A percentile compares a stretch with the other conserved stretches of the same genome.
phyloP scores from a whole-genome alignment of 2,329 filamentous ascomycete species.

The Hypoxylon sp. region DNA sequence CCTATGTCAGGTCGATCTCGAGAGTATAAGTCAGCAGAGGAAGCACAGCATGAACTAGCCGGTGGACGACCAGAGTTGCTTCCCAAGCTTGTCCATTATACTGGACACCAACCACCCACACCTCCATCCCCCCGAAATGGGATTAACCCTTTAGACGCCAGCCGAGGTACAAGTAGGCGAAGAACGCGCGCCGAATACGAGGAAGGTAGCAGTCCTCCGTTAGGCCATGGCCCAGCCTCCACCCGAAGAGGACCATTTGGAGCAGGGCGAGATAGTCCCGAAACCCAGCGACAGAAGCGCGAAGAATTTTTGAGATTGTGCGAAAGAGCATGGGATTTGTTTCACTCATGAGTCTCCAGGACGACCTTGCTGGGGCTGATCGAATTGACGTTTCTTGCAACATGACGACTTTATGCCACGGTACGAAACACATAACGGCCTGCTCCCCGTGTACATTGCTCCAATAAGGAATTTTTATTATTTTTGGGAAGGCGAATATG shows the following conservation, averaged over 20 bases:
- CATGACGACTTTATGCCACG: constrained; percentile 43
- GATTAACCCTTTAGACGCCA: constrained; percentile 62
- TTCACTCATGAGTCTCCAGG: constrained; percentile 79
- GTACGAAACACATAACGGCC: constrained; percentile 42
- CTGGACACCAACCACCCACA: constrained; percentile 91
- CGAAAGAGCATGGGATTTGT: constrained; percentile 93
- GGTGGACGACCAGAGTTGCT: constrained; percentile 93
- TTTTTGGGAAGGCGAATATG: constrained; percentile 35
- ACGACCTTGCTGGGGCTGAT: constrained; percentile 26
- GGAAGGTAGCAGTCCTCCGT: constrained; percentile 85
- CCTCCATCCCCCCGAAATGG: constrained; percentile 83
- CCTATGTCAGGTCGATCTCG: constrained; percentile 76
- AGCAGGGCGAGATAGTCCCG: constrained; percentile 85
- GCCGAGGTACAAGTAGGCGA: constrained; percentile 76
- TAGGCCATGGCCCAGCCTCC: constrained; percentile 79
- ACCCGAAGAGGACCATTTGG: constrained; percentile 80
- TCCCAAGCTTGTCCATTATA: constrained; percentile 95
- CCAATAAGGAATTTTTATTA: constrained; percentile 30
- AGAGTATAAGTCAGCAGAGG: constrained; percentile 96
- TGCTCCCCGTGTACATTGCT: constrained; percentile 39
- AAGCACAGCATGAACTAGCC: constrained; percentile 90
- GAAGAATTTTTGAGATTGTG: constrained; percentile 92
- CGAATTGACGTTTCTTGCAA: constrained; percentile 39
- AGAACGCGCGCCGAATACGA: constrained; percentile 93
- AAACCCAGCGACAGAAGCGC: constrained; percentile 87